Conservation (phyloP, 139 green algal species). For the Gonium pectorale region DNA sequence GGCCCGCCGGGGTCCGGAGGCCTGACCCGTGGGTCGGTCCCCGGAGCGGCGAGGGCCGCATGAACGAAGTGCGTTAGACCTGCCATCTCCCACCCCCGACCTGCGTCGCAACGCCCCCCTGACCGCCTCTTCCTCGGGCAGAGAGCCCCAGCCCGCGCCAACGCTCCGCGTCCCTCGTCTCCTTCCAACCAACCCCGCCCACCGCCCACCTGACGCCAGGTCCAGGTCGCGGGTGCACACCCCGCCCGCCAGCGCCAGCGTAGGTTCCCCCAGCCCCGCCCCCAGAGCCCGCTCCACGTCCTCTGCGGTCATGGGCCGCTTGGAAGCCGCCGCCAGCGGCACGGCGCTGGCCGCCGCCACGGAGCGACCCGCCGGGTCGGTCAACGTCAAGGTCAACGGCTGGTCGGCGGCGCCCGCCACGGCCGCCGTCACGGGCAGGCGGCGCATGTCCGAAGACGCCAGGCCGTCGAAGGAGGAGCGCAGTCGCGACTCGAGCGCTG, state of each 20-base stretch:
- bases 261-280: slow-evolving; percentile 66
- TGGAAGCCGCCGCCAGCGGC: slow-evolving; percentile 43
- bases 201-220: slow-evolving; percentile 48
- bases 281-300: slow-evolving; percentile 71
- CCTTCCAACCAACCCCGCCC: too few relatives aligned
- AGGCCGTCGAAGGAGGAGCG: slow-evolving; percentile 54
- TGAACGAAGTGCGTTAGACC: too few relatives aligned
- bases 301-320: slow-evolving; percentile 47
- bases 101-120: too few relatives aligned
- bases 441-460: slow-evolving; percentile 41
- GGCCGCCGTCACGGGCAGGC: slow-evolving; percentile 59
- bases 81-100: too few relatives aligned
- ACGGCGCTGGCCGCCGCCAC: slow-evolving; percentile 32
- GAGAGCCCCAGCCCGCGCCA: too few relatives aligned
- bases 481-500: slow-evolving; percentile 61
- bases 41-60: too few relatives aligned
- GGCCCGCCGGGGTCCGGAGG: not conserved
- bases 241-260: slow-evolving; percentile 35
- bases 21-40: not conserved
- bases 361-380: slow-evolving; percentile 15
- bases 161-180: too few relatives aligned
- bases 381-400: slow-evolving; percentile 60
- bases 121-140: too few relatives aligned
- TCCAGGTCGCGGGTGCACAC: slow-evolving; percentile 62
- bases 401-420: slow-evolving; percentile 53